Conservation (phyloP, 495 filamentous ascomycete species). For the Chlorociboria aeruginascens region DNA sequence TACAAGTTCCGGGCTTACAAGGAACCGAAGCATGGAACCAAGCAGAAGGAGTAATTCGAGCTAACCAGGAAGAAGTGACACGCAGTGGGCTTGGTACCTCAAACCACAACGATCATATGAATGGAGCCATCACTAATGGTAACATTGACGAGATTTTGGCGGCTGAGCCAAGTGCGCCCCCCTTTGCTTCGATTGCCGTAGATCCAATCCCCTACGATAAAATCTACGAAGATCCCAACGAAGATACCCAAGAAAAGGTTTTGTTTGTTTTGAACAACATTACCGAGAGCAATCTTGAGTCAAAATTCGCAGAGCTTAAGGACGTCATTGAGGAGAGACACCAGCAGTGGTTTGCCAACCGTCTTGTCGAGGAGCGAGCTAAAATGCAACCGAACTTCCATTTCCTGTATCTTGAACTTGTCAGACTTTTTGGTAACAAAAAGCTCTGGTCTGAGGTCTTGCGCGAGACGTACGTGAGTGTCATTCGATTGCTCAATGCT, state of each 20-base stretch:
- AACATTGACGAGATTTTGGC: constrained; percentile 44
- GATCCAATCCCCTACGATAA: constrained; percentile 46
- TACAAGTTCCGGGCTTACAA: constrained; percentile 68
- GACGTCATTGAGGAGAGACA: constrained; percentile 67
- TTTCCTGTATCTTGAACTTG: constrained; percentile 76
- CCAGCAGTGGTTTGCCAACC: constrained; percentile 91
- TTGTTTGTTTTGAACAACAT: constrained; percentile 95
- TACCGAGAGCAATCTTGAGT: constrained; percentile 72
- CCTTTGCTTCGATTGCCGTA: constrained; percentile 64
- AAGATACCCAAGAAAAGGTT: constrained; percentile 81
- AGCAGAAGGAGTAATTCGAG: constrained; percentile 66
- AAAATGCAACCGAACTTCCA: constrained; percentile 97
- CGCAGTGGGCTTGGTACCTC: constrained; percentile 31
- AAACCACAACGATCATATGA: constrained; percentile 7
- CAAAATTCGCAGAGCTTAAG: constrained; percentile 67
- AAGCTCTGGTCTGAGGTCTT: constrained; percentile 77
- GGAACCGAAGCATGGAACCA: constrained; percentile 74
- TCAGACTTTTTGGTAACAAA: constrained; percentile 70
- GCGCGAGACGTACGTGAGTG: constrained; percentile 83
- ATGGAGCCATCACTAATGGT: constrained; percentile 45
- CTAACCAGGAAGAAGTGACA: constrained; percentile 40
- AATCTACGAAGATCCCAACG: constrained; percentile 66
- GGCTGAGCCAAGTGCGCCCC: constrained; percentile 39
- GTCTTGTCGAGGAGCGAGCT: constrained; percentile 91
- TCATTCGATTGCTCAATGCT: constrained; percentile 75